Evolutionary conservation across 2,329 filamentous ascomycete species (phyloP).

Genomic region (Helminthosporium solani): DNA sequence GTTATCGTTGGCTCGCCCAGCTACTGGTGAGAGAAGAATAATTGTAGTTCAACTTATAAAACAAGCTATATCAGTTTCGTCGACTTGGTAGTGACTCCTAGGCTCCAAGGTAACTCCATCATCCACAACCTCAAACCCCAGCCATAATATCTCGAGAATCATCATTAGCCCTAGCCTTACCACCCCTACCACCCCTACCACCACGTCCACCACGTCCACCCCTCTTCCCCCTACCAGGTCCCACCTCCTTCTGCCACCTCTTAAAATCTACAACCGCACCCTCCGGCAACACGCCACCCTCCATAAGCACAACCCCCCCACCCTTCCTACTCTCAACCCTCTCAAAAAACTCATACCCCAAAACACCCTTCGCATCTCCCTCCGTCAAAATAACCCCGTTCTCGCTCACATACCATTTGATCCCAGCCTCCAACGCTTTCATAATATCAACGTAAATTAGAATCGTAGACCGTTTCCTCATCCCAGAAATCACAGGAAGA

Average conservation of each 20-base stretch:
- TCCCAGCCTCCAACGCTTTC: conserved; percentile 59
- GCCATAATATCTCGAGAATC: conserved; percentile 24
- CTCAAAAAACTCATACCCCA: conserved; percentile 60
- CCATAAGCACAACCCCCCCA: conserved; percentile 67
- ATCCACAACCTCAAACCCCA: conserved; percentile 22
- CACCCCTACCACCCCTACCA: conserved; percentile 19
- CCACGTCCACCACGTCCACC: conserved; percentile 26
- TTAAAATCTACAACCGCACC: conserved; percentile 41
- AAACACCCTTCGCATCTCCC: conserved; percentile 48
- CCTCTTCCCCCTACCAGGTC: conserved; percentile 21
- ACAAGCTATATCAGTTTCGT: too few species aligned
- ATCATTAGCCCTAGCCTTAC: conserved; percentile 25
- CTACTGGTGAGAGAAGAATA: too few species aligned
- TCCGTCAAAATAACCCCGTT: conserved; percentile 50
- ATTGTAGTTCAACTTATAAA: too few species aligned
- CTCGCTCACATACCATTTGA: conserved; percentile 70
- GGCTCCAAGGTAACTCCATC: too few species aligned
- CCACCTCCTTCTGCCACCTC: conserved; percentile 37
- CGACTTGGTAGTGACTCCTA: too few species aligned
- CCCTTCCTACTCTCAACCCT: conserved; percentile 64
- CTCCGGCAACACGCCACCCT: conserved; percentile 61
- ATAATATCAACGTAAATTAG: conserved; percentile 75
- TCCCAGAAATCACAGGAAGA: conserved; percentile 70
- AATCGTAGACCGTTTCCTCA: conserved; percentile 63
- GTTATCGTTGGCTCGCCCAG: too few species aligned